Percentiles rank a stretch among this genome's conserved stretches.
These are phyloP conservation scores for Lasiosphaeria ovina DNA, from an alignment of 495 filamentous ascomycete genomes.

Conservation along the genomic window DNA sequence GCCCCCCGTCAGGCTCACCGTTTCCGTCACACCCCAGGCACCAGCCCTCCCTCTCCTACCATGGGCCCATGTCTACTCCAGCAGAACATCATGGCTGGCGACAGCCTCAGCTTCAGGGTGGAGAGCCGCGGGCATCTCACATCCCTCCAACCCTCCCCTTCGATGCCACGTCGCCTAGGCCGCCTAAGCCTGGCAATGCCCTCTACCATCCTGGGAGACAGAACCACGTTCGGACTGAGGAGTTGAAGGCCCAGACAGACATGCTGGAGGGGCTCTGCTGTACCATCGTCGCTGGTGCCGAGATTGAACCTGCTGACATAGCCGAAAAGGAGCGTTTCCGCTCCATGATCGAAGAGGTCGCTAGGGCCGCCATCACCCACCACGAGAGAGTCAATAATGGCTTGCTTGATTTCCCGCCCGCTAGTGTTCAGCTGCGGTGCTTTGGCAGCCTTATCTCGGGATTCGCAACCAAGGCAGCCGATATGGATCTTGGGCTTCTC, in stretches of 20 bases:
- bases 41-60: constrained; percentile 30
- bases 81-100: constrained; percentile 24
- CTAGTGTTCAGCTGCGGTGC: constrained; percentile 57
- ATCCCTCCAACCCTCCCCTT: constrained; percentile 10
- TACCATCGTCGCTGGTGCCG: constrained; percentile 40
- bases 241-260: constrained; percentile 41
- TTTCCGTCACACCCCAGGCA: constrained; percentile 23
- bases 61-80: constrained; percentile 22
- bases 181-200: constrained; percentile 12
- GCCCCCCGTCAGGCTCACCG: constrained; percentile 3
- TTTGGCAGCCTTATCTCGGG: constrained; percentile 74
- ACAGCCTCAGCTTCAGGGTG: constrained; percentile 15
- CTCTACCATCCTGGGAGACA: constrained; percentile 19
- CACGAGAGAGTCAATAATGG: constrained; percentile 44
- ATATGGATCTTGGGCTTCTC: constrained; percentile 73
- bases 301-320: constrained; percentile 54
- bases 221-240: constrained; percentile 29
- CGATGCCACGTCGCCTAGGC: constrained; percentile 17
- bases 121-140: constrained; percentile 10
- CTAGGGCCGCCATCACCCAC: constrained; percentile 50
- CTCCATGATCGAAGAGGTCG: constrained; percentile 52
- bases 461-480: constrained; percentile 69
- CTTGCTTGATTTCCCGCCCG: constrained; percentile 39
- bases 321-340: constrained; percentile 64
- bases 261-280: constrained; percentile 47